Evolutionary conservation across 1,284 basidiomycete genomes (phyloP), one percentile per base, ranked within the genome.

Genomic region (Cryptococcus floricola): DNA sequence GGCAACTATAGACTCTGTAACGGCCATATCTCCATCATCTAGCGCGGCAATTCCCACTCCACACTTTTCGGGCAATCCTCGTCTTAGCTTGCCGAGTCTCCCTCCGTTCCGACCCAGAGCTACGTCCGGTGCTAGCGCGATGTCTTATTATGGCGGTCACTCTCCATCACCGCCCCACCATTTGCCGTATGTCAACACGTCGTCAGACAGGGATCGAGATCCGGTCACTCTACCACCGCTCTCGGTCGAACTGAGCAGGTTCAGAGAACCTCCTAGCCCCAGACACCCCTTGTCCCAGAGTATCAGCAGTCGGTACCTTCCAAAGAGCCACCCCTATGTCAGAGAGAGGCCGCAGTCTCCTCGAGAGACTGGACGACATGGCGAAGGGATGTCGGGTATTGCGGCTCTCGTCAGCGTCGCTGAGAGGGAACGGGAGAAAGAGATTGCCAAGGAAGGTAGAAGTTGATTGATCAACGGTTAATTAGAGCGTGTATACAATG

Each of bases 371-470:
- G 48, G 48, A 4, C 48, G 49, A n/a, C 34, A 52, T 8, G 43
- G 50, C 13, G 39, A 52, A 16, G 16, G 50, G 39, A 25, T 28
- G 37, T 38, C 69, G 12, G 71, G 71, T 34, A 75, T 75, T 37
- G 70, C 66, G 19, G 73, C 73, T n/a, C 57, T 75, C 10, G 65
- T 73, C 25, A 64, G 60, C 28, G 73, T 70, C 2, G 73, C 73
- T 5, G 73, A 75, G 63, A 63, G 64, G 38, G 59, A 66, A 27
- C 49, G 52, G 46, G 65, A 62, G 50, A 49, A 43, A 27, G 53
- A 54, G 27, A 46, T 34, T 31, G 53, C 31, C 6, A 34, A 34
- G 10, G 31, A 34, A 10, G 10, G 7, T 6, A 34, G 3, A 6
- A 34, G 10, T 34, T 34, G 31, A 34, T 10, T 34, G 10, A 34